Conservation (phyloP, 2,329 filamentous ascomycete genomes). For the Incumbomyces lentus region DNA sequence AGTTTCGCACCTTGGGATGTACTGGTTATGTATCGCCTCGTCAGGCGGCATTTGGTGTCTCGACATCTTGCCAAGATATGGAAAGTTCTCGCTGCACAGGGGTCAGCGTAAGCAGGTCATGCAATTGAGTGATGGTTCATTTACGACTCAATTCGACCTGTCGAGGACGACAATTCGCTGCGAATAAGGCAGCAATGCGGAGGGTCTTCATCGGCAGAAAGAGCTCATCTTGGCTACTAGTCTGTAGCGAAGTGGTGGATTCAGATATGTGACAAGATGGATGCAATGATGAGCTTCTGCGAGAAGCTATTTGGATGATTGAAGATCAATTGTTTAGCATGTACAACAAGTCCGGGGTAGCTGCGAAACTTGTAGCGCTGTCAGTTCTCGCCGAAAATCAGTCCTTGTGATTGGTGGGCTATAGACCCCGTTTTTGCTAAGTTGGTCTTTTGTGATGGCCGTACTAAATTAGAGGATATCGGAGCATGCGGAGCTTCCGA, state of each 20-base stretch:
- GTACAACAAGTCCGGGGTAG: not conserved
- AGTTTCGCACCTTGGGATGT: no score
- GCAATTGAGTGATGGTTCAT: not conserved
- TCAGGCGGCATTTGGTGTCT: no score
- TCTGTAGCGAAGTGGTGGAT: not conserved
- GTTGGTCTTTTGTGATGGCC: no score
- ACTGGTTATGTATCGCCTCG: no score
- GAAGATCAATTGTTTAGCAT: no score
- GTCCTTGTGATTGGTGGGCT: not conserved
- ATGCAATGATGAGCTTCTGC: not conserved
- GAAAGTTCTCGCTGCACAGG: not conserved
- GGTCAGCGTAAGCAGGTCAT: not conserved
- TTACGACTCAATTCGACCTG: slow-evolving; percentile 1
- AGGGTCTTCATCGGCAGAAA: not conserved
- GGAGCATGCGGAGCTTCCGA: no score
- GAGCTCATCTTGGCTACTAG: not conserved
- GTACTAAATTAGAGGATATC: no score
- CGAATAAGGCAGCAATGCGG: slow-evolving; percentile 3
- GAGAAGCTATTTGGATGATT: no score
- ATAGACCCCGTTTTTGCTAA: no score
- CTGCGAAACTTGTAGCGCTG: not conserved
- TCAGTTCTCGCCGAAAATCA: not conserved
- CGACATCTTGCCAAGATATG: not conserved
- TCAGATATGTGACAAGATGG: not conserved
- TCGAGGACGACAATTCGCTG: not conserved